Evolutionary conservation across 2,329 filamentous ascomycete genomes (phyloP).

Genomic region (Parafenestella ontariensis): DNA sequence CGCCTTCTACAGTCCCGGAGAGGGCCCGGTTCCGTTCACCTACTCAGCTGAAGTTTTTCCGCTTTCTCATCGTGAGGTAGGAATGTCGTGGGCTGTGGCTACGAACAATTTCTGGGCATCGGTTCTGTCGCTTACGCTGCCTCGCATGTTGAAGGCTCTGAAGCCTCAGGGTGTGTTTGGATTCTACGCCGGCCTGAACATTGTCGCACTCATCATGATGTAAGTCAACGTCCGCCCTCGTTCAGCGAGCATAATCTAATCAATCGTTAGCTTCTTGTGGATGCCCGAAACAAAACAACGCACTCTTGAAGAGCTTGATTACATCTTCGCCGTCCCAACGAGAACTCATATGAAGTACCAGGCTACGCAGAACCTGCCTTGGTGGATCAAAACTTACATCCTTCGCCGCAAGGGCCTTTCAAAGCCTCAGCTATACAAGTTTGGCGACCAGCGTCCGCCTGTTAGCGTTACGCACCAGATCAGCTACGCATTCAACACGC

Average conservation of each 20-base stretch:
- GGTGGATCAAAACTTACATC: constrained; percentile 56
- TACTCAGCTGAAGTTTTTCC: constrained; percentile 69
- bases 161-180: constrained; percentile 64
- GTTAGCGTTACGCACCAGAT: constrained; percentile 26
- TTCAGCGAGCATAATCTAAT: constrained; percentile 4
- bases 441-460: constrained; percentile 31
- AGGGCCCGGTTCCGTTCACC: constrained; percentile 57
- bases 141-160: constrained; percentile 62
- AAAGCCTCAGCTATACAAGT: constrained; percentile 50
- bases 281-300: constrained; percentile 58
- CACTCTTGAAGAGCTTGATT: constrained; percentile 58
- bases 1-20: constrained; percentile 49
- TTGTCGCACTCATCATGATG: constrained; percentile 68
- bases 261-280: constrained; percentile 59
- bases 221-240: constrained; percentile 14
- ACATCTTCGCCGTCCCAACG: constrained; percentile 58
- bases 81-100: constrained; percentile 73
- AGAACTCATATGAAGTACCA: constrained; percentile 49
- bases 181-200: constrained; percentile 67
- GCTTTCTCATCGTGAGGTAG: constrained; percentile 72
- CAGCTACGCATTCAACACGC: constrained; percentile 27
- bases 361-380: constrained; percentile 46
- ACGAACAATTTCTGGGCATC: constrained; percentile 68
- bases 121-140: constrained; percentile 69
- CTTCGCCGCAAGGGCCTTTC: constrained; percentile 46